Evolutionary conservation across 2,329 filamentous ascomycete species (phyloP).

Genomic region (Diaporthe eres): DNA sequence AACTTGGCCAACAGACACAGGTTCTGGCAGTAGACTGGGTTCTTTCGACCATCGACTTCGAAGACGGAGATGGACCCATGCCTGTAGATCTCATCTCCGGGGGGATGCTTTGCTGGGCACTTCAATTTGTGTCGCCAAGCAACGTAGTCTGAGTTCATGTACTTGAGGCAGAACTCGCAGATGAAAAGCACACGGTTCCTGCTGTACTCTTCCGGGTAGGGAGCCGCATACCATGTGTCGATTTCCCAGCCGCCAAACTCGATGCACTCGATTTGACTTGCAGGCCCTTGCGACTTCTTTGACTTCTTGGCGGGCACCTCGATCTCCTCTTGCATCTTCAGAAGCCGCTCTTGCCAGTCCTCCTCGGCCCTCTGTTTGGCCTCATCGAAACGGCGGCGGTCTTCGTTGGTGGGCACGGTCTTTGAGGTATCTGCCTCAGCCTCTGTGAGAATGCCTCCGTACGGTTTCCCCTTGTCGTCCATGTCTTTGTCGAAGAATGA

Average conservation of each 20-base stretch:
- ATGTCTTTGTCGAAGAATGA: slow-evolving; percentile 90
- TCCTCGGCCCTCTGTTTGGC: slow-evolving; percentile 93
- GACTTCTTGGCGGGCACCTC: slow-evolving; percentile 74
- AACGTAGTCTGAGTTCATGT: slow-evolving; percentile 99
- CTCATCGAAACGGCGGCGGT: slow-evolving; percentile 89
- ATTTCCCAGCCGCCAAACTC: slow-evolving; percentile 98
- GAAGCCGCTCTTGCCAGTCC: slow-evolving; percentile 82
- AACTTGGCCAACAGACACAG: slow-evolving; percentile 95
- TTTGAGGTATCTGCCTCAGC: slow-evolving; percentile 91
- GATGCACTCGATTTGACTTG: slow-evolving; percentile 98
- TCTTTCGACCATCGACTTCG: slow-evolving; percentile 96
- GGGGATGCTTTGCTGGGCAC: slow-evolving; percentile 95
- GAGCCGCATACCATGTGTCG: slow-evolving; percentile 98
- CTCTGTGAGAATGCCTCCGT: slow-evolving; percentile 92
- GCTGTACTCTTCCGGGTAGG: slow-evolving; percentile 98
- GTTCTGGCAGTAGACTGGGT: slow-evolving; percentile 99
- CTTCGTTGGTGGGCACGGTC: slow-evolving; percentile 84
- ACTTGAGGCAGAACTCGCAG: slow-evolving; percentile 98
- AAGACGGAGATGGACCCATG: slow-evolving; percentile 94
- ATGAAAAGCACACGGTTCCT: slow-evolving; percentile 97
- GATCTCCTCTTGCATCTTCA: slow-evolving; percentile 73
- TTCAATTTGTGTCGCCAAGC: slow-evolving; percentile 98
- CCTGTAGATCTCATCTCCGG: slow-evolving; percentile 97
- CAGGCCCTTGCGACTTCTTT: slow-evolving; percentile 85
- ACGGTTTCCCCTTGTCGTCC: slow-evolving; percentile 95